Conservation (phyloP, 2,329 filamentous ascomycete genomes). For the Bipolaris gigantea region DNA sequence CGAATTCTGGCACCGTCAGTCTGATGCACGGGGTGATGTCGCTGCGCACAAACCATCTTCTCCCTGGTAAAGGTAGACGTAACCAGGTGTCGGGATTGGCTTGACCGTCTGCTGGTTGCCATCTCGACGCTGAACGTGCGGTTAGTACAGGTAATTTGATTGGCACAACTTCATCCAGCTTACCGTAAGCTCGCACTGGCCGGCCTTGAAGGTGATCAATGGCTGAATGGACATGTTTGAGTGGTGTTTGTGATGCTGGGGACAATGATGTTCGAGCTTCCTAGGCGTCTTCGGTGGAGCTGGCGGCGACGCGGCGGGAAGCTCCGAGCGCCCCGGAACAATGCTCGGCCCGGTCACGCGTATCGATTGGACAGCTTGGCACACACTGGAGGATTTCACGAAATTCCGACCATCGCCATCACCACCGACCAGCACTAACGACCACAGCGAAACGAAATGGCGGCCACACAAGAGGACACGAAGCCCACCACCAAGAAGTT, state of each 20-base stretch:
- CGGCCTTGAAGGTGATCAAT: conserved; percentile 95
- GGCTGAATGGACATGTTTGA: conserved; percentile 75
- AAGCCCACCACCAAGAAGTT: conserved; percentile 78
- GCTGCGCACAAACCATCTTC: conserved; percentile 70
- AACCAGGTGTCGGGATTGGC: conserved; percentile 73
- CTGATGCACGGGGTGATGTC: background rate
- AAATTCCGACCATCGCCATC: conserved; percentile 18
- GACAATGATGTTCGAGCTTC: conserved; percentile 13
- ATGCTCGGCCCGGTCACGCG: conserved; percentile 15
- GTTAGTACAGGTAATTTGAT: conserved; percentile 17
- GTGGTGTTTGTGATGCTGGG: conserved; percentile 14
- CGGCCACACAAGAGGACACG: conserved; percentile 49
- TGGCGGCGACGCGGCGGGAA: conserved; percentile 12
- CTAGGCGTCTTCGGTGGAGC: conserved; percentile 21
- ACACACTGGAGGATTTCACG: conserved; percentile 16
- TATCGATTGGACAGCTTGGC: conserved; percentile 18
- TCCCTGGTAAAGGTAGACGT: conserved; percentile 80
- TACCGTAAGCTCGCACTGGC: conserved; percentile 83
- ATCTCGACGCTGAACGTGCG: conserved; percentile 21
- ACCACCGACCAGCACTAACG: conserved; percentile 29
- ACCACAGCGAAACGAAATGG: conserved; percentile 66
- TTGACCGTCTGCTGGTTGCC: conserved; percentile 62
- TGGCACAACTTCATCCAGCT: conserved; percentile 39
- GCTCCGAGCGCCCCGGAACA: conserved; percentile 13
- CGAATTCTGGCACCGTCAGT: conserved; percentile 63